These are phyloP conservation scores for Boletus coccyginus DNA, from an alignment of 768 basidiomycete species.

Conservation along the genomic window DNA sequence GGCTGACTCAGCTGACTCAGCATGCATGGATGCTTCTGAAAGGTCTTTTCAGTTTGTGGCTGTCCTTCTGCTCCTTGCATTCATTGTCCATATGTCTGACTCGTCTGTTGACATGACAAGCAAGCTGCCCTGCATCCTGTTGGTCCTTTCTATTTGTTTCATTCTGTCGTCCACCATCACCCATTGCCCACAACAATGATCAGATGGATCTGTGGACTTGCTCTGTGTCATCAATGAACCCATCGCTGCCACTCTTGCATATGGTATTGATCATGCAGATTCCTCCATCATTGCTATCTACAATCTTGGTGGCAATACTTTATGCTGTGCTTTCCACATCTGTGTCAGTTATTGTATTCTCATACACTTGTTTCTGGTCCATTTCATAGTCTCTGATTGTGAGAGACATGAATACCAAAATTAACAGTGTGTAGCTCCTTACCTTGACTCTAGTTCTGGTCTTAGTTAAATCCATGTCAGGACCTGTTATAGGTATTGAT, in stretches of 20 bases:
- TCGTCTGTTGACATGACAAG: no score
- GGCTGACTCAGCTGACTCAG: no score
- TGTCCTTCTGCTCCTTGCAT: no score
- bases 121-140: no score
- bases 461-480: slow-evolving; percentile 32
- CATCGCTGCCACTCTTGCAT: slow-evolving; percentile 96
- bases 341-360: neutral
- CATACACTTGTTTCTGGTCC: slow-evolving; percentile 39
- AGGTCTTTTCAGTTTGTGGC: no score
- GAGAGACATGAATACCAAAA: slow-evolving; percentile 95
- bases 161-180: no score
- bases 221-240: slow-evolving; percentile 99
- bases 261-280: slow-evolving; percentile 83
- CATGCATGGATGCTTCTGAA: no score
- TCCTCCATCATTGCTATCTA: slow-evolving; percentile 95
- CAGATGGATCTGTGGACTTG: no score
- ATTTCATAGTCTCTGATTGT: slow-evolving; percentile 73
- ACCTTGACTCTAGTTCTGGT: neutral
- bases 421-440: slow-evolving; percentile 56
- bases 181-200: no score
- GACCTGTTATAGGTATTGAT: slow-evolving; percentile 95
- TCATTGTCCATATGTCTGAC: no score
- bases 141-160: no score
- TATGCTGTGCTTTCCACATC: slow-evolving; percentile 52
- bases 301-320: slow-evolving; percentile 97